phyloP scores from a whole-genome alignment of 208 protist species.

The Herpetomonas tarakana region DNA sequence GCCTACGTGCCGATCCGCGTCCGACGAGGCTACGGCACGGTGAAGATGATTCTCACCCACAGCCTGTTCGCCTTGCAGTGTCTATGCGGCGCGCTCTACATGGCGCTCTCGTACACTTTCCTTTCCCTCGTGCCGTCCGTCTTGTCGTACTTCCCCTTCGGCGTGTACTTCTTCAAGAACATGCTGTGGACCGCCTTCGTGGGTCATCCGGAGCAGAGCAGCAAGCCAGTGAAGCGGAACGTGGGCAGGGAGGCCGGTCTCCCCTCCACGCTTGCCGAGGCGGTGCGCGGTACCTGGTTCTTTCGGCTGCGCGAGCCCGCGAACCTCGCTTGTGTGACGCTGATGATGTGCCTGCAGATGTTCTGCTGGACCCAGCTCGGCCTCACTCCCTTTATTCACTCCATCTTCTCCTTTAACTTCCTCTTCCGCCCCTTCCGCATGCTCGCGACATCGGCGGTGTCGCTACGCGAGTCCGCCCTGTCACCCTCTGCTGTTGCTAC shows the following conservation, averaged over 20 bases:
- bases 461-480: neutral
- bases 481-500: no score
- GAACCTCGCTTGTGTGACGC: constrained; percentile 36
- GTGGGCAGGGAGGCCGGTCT: constrained; percentile 23
- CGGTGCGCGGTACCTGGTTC: constrained; percentile 52
- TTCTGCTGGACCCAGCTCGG: constrained; percentile 50
- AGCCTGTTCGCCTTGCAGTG: constrained; percentile 41
- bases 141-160: constrained; percentile 39
- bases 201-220: constrained; percentile 44
- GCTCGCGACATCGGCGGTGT: constrained; percentile 3
- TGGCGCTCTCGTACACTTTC: constrained; percentile 23
- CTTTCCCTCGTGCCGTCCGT: constrained; percentile 47
- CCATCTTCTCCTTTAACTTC: constrained; percentile 14
- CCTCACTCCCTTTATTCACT: constrained; percentile 29
- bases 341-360: constrained; percentile 44
- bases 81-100: constrained; percentile 27
- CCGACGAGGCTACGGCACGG: constrained; percentile 40
- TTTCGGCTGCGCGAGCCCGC: constrained; percentile 57
- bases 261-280: constrained; percentile 37
- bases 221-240: constrained; percentile 13
- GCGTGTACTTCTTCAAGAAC: constrained; percentile 68
- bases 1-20: constrained; percentile 38
- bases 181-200: constrained; percentile 37
- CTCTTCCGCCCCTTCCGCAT: constrained; percentile 16
- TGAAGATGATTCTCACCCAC: constrained; percentile 40